Evolutionary conservation across 2,329 filamentous ascomycete species (phyloP).

Genomic region (Penicillium sp.): DNA sequence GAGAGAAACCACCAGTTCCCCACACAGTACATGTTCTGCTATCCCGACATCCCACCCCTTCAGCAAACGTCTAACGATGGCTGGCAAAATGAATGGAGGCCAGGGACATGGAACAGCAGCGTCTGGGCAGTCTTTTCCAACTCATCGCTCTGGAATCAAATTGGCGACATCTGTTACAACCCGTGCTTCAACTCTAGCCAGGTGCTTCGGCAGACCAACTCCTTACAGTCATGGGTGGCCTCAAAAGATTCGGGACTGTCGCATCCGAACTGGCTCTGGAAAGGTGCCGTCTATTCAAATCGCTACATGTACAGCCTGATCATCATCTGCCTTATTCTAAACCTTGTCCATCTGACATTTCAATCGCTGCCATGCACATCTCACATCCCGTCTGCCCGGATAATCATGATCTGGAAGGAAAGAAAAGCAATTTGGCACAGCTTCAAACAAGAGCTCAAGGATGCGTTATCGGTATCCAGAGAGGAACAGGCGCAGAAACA

Average conservation of each 20-base stretch:
- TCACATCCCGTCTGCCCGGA: slow-evolving; percentile 23
- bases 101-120: slow-evolving; percentile 28
- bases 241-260: slow-evolving; percentile 3
- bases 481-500: background rate
- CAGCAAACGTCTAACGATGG: slow-evolving; percentile 22
- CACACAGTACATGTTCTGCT: slow-evolving; percentile 32
- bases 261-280: slow-evolving; percentile 13
- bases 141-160: slow-evolving; percentile 12
- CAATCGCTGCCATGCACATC: slow-evolving; percentile 23
- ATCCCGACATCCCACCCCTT: slow-evolving; percentile 23
- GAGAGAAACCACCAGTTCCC: slow-evolving; percentile 13
- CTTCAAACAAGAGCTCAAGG: slow-evolving; percentile 15
- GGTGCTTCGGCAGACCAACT: slow-evolving; percentile 20
- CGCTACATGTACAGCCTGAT: slow-evolving; percentile 30
- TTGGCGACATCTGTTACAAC: slow-evolving; percentile 30
- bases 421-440: slow-evolving; percentile 17
- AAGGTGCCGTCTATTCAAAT: slow-evolving; percentile 19
- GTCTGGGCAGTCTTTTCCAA: slow-evolving; percentile 29
- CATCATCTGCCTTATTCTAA: slow-evolving; percentile 23
- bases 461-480: background rate
- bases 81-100: slow-evolving; percentile 24
- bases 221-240: slow-evolving; percentile 18
- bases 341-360: slow-evolving; percentile 21
- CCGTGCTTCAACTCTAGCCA: slow-evolving; percentile 31
- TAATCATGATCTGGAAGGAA: slow-evolving; percentile 23